Evolutionary conservation across 345 rosid species (phyloP), one percentile per base, ranked within the genome.

Genomic region (Moricandia moricandioides): DNA sequence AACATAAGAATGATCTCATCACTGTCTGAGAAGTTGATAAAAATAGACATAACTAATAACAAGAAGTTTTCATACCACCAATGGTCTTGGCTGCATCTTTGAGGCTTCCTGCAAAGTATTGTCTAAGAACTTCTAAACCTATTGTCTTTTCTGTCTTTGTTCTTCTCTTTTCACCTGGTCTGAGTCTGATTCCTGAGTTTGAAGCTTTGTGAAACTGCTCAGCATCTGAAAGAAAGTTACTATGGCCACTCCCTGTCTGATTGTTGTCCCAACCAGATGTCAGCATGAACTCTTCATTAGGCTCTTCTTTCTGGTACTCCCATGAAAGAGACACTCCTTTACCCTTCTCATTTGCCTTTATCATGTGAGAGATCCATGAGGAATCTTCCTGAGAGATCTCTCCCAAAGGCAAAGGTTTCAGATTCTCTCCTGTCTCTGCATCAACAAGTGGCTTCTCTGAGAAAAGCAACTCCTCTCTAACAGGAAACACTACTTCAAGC

Each of bases 71-170:
- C 92, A 69, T 90, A 95, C 97, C 97, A 3, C 97, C 97, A 77
- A 95, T 87, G 70, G 85, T 90, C 76, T 89, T 91, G 37, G 97
- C 99, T 62, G 97, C 99, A 85, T 95, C 97, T 80, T 90, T 90
- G 52, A 95, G 97, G 79, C 97, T 95, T 78, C 97, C 99, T 2
- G 97, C 92, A 65, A 91, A 95, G 84, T 95, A 83, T 33, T 91
- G 97, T 61, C 86, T 84, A 62, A 95, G 99, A 72, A 86, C 93
- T 59, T 91, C 81, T 82, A 95, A 83, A 76, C 92, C 89, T 71
- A 91, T 90, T 16, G 92, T 85, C 82, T 91, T 94, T 83, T 91
- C 99, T 35, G 88, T 70, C 83, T 88, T 95, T 65, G 91, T 82
- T 67, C 87, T 85, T 79, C 90, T 84, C 86, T 80, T 91, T 74